Evolutionary conservation across 2,329 filamentous ascomycete species (phyloP), one percentile per base, ranked within the genome.

Genomic region (Thyridium curvatum): DNA sequence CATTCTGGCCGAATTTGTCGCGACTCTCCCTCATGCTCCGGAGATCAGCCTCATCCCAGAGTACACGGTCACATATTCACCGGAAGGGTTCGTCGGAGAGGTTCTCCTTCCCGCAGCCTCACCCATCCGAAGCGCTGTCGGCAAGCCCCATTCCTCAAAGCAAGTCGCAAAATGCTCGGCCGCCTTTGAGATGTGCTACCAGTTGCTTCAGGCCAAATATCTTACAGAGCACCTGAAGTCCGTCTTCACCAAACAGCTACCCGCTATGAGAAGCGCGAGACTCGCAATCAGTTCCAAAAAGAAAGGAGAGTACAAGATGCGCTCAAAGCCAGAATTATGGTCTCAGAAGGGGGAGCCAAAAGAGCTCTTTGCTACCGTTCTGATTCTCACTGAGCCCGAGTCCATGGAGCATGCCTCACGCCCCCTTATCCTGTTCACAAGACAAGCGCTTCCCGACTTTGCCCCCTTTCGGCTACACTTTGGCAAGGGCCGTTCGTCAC

Each of bases 121-220:
- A 1, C 88, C 87, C 0, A 65, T 96, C 29, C 74, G 72, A 40
- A 79, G 77, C 21, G 71, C 77, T 5, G 68, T 71, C 12, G 91
- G 93, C 5, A 68, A 64, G 8, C 64, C 77, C 0, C 77, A 82
- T 40, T 57, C 68, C 8, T 86, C 73, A 41, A 97, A 95, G 59
- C 71, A 80, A 21, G 64, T 84, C 14, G 91, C 93, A 4, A 94
- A 93, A 58, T 87, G 86, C 47, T 87, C 90, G 0, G 91, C 90
- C 3, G 91, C 93, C 1, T 97, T 91, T 55, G 78, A 89, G 52
- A 78, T 84, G 37, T 96, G 90, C 52, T 56, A 88, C 2, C 57
- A 79, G 44, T 69, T 98, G 13, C 69, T 82, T 35, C 69, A 77
- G 42, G 72, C 74, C 38, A 74, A 75, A 3, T 79, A 83, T 43